Evolutionary conservation across 345 rosid species (phyloP).

Genomic region (Moricandia arvensis): DNA sequence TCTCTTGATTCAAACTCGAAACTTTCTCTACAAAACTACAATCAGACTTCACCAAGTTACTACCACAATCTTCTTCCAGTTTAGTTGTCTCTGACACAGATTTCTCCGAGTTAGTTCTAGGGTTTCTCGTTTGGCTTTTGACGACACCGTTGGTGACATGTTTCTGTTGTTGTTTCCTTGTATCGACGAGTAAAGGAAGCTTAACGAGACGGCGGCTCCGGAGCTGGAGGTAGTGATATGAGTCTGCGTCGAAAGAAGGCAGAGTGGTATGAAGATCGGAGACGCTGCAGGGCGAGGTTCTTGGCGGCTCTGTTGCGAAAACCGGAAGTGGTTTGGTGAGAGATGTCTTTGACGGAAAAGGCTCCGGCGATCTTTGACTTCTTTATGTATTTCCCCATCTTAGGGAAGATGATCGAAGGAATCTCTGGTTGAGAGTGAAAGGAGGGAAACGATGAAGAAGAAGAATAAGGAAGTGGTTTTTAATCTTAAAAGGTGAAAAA

Average conservation of each 20-base stretch:
- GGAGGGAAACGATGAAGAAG: slow-evolving; percentile 31
- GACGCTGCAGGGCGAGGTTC: slow-evolving; percentile 58
- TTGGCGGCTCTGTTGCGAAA: slow-evolving; percentile 62
- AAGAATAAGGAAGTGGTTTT: slow-evolving; percentile 7
- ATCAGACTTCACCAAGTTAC: neutral
- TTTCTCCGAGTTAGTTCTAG: slow-evolving; percentile 17
- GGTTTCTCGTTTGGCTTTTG: slow-evolving; percentile 3
- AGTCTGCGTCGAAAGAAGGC: slow-evolving; percentile 26
- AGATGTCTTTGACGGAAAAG: slow-evolving; percentile 39
- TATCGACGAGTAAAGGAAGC: slow-evolving; percentile 18
- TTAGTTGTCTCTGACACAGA: too few species aligned
- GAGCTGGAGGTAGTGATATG: slow-evolving; percentile 65
- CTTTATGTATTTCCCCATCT: slow-evolving; percentile 71
- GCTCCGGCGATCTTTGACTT: slow-evolving; percentile 52
- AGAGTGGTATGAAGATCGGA: slow-evolving; percentile 25
- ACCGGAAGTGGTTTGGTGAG: slow-evolving; percentile 37
- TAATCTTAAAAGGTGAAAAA: slow-evolving; percentile 9
- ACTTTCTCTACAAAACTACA: slow-evolving; percentile 17
- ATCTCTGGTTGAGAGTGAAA: slow-evolving; percentile 25
- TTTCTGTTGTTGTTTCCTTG: slow-evolving; percentile 15
- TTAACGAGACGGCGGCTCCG: slow-evolving; percentile 60
- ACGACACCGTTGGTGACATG: neutral
- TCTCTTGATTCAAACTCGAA: slow-evolving; percentile 17
- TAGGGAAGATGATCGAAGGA: neutral
- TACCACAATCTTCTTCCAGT: neutral